Base-by-base conservation (phyloP, 2,329 filamentous ascomycete species). In the Paecilomyces variotii region DNA sequence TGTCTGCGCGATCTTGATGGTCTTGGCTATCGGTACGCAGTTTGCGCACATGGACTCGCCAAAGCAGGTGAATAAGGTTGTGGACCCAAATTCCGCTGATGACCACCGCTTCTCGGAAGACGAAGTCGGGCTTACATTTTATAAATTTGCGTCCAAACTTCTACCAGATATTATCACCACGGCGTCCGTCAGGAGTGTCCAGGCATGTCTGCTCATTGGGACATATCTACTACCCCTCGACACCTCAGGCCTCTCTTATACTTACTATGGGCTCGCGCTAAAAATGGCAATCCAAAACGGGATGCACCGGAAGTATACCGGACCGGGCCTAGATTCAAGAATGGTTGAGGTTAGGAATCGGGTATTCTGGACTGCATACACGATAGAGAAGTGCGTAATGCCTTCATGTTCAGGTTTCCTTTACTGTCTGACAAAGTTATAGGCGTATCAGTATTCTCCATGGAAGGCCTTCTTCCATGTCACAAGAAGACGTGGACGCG, bases 201-300 rank as follows among this genome's bases (percentile, higher is more conserved):
- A 85, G 64, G 82, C 81, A 0, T 84, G 80, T 59, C 67, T 84
- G 6, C 71, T 85, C 25, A 79, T 85, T 12, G 82, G 80, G 1
- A 77, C 83, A 9, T 85, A 84, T 61, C 73, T 80, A 1, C 69
- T 84, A 4, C 82, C 82, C 0, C 72, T 84, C 0, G 82, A 85
- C 64, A 79, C 82, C 0, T 82, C 81, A 1, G 82, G 82, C 0
- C 67, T 84, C 24, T 80, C 80, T 2, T 85, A 84, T 62, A 82
- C 81, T 2, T 85, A 85, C 61, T 74, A 84, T 53, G 81, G 81
- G 5, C 67, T 85, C 11, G 80, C 81, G 1, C 71, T 84, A 50
- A 83, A 82, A 60, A 71, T 85, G 59, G 82, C 82, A 1, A 83
- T 84, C 12, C 82, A 84, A 60, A 84, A 84, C 64, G 82, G 82